Percentiles rank a stretch among this genome's conserved stretches.
Evolutionary conservation across 208 protist species (phyloP).

Genomic region (Trypanosoma boissoni): DNA sequence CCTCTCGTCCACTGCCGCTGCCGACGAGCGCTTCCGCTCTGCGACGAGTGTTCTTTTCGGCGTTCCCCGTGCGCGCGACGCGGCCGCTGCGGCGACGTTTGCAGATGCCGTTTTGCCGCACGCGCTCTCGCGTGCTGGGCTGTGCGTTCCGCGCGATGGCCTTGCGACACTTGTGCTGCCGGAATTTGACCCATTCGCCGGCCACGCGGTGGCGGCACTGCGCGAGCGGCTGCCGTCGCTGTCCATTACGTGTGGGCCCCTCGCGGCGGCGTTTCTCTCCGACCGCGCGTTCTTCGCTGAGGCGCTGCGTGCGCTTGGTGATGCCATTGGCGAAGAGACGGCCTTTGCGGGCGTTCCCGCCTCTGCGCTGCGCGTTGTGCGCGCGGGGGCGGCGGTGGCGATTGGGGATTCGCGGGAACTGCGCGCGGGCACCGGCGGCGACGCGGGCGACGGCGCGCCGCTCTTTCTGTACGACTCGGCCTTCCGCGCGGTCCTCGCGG

Average conservation of each 20-base stretch:
- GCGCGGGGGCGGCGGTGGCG: no score
- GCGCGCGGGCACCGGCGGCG: no score
- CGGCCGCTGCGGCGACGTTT: slow-evolving; percentile 41
- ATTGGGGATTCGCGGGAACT: slow-evolving; percentile 21
- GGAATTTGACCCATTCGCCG: slow-evolving; percentile 38
- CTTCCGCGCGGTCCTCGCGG: slow-evolving; percentile 52
- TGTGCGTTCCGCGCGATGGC: slow-evolving; percentile 26
- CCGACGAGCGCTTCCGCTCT: slow-evolving; percentile 45
- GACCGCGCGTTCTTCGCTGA: background rate
- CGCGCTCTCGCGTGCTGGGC: slow-evolving; percentile 16
- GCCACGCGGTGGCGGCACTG: slow-evolving; percentile 37
- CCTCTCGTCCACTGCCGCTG: slow-evolving; percentile 43
- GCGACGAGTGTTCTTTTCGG: slow-evolving; percentile 50
- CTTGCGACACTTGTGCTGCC: slow-evolving; percentile 54
- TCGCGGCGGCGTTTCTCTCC: background rate
- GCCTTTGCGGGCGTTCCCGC: no score
- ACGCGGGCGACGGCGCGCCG: slow-evolving; percentile 29
- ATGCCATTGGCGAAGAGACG: no score
- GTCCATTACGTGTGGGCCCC: no score
- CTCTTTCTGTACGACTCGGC: slow-evolving; percentile 64
- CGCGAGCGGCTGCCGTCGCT: slow-evolving; percentile 34
- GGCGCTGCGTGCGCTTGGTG: no score
- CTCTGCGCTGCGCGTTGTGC: no score
- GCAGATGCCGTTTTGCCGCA: slow-evolving; percentile 20
- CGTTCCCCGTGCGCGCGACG: slow-evolving; percentile 34